Conservation (phyloP, 257 asterid species). For the Cruciata laevipes region DNA sequence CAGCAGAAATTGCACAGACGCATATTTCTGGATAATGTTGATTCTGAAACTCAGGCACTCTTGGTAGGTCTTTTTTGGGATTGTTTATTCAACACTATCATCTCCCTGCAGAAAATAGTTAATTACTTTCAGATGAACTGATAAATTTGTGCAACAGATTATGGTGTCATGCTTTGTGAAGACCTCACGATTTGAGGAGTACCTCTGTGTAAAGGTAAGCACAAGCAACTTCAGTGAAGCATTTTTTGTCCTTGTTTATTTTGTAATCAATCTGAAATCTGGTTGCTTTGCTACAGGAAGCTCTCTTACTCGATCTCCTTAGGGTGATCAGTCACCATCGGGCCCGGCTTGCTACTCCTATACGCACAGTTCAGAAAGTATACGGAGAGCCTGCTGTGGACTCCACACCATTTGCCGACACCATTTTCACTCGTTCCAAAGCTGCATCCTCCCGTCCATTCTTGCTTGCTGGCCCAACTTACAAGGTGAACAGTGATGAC, state of each 20-base stretch:
- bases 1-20: constrained; percentile 34
- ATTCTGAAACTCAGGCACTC: constrained; percentile 30
- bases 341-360: constrained; percentile 35
- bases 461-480: constrained; percentile 25
- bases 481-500: constrained; percentile 20
- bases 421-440: constrained; percentile 19
- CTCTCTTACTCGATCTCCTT: constrained; percentile 27
- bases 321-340: constrained; percentile 33
- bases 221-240: neutral
- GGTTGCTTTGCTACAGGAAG: constrained; percentile 20
- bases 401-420: constrained; percentile 17
- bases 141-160: constrained; percentile 17
- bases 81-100: neutral
- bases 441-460: constrained; percentile 18
- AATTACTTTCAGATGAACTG: neutral
- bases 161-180: constrained; percentile 34
- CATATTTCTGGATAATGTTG: constrained; percentile 25
- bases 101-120: neutral
- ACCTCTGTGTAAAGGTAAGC: constrained; percentile 29
- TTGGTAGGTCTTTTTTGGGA: constrained; percentile 7
- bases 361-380: constrained; percentile 29
- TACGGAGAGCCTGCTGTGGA: constrained; percentile 22
- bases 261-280: neutral
- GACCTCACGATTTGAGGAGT: constrained; percentile 33
- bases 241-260: neutral